phyloP scores from a whole-genome alignment of 1,284 basidiomycete genomes.

The Peniophora sp. region DNA sequence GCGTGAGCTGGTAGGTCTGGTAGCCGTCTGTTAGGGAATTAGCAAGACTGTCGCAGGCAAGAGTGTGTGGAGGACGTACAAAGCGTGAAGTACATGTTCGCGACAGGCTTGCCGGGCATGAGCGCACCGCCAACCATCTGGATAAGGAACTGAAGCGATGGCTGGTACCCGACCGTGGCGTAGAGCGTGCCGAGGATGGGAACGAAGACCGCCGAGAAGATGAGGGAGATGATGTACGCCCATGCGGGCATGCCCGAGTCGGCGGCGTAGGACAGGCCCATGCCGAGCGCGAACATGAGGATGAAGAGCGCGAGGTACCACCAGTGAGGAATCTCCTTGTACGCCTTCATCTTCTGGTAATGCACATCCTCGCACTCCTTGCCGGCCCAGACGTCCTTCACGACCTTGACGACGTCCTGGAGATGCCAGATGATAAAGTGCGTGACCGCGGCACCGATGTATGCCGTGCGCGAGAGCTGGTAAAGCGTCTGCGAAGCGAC shows the following conservation, averaged over 20 bases:
- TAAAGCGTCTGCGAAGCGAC: constrained; percentile 12
- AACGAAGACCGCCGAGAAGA: not conserved
- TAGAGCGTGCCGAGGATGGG: not conserved
- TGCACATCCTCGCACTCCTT: not conserved
- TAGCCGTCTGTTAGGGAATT: not conserved
- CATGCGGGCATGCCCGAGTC: not conserved
- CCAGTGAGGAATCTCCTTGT: not conserved
- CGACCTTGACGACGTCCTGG: not conserved
- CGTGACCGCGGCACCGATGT: constrained; percentile 9
- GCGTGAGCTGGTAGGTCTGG: constrained; percentile 15
- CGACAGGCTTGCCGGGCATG: constrained; percentile 32
- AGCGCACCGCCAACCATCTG: constrained; percentile 26
- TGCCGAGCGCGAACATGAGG: not conserved
- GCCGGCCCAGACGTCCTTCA: not conserved
- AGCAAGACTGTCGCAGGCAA: not conserved
- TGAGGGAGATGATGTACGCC: not conserved
- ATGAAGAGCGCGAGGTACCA: not conserved
- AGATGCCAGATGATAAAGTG: not conserved
- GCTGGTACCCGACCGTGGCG: constrained; percentile 1
- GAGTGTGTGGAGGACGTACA: constrained; percentile 6
- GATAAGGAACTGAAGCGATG: not conserved
- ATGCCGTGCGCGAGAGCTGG: constrained; percentile 1
- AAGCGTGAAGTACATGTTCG: constrained; percentile 32
- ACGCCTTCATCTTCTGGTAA: not conserved
- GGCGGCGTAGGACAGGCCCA: not conserved